Base-by-base conservation (phyloP, 1,284 basidiomycete genomes). In the Flammula alnicola region DNA sequence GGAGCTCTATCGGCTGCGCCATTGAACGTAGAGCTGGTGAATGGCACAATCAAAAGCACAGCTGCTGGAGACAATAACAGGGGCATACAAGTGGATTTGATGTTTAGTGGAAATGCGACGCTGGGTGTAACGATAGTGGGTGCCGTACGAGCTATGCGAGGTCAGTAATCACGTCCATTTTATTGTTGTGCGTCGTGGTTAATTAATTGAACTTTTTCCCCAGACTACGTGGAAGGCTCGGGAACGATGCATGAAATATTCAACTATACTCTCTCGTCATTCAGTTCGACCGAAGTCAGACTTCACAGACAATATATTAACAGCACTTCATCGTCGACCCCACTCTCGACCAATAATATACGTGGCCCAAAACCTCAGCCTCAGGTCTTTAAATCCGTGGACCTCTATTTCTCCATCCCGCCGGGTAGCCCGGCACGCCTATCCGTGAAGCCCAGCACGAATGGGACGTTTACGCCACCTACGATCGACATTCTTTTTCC, bases 201-300 rank as follows among this genome's bases (percentile, higher is more conserved):
- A 6, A 39, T 36, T 36, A 16, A 9, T 10, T 44, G 3, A 41
- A 44, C 19, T 26, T 20, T 22, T 26, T n/a, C n/a, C n/a, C 32
- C 40, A 65, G 63, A 65, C 55, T 65, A 63, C 33, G 62, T 63
- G 19, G 63, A 65, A 49, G 63, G 62, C 19, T 55, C 59, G n/a
- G 62, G 62, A 10, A 62, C 62, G 4, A 65, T 65, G 63, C 62
- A 65, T 32, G 55, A 61, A 33, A 63, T 62, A 17, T 65, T 65
- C 52, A 63, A 63, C 35, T 65, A 65, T 40, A 65, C 62, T 2
- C 46, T 62, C 2, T 20, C 43, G 1, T 51, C 52, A 11, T 57
- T 52, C 43, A 59, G 52, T 25, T 22, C 50, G 5, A 63, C 57
- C 8, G 57, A 59, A 32, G 59, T 63, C 6, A 55, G 58, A 19